Percentiles rank a stretch among this genome's conserved stretches.
These are phyloP conservation scores for Ophiostoma australiae DNA, from an alignment of 2,329 filamentous ascomycete genomes.

Conservation along the genomic window DNA sequence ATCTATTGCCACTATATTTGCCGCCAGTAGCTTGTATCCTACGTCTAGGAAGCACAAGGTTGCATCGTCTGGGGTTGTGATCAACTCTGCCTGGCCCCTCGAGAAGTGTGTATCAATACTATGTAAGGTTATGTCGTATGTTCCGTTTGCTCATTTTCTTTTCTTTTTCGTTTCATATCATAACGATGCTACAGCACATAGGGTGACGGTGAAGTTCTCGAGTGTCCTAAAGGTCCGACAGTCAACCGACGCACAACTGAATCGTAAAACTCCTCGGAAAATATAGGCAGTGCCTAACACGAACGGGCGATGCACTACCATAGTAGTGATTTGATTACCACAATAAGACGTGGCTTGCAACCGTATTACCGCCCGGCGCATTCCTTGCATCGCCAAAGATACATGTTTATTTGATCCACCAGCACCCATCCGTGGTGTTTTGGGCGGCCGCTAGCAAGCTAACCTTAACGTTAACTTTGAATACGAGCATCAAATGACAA, in stretches of 20 bases:
- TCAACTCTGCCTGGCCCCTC: no score
- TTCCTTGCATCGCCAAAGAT: background rate
- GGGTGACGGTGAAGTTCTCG: background rate
- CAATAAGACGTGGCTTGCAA: no score
- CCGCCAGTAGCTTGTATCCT: background rate
- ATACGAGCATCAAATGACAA: background rate
- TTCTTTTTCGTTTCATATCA: background rate
- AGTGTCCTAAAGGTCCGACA: background rate
- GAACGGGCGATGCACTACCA: no score
- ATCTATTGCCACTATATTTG: background rate
- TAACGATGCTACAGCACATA: background rate
- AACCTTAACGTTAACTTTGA: conserved; percentile 14
- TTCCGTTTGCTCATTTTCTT: background rate
- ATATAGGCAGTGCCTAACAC: no score
- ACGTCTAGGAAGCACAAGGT: background rate
- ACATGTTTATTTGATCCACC: conserved; percentile 1
- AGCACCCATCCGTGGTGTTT: background rate
- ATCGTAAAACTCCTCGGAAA: no score
- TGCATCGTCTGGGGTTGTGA: conserved; percentile 2
- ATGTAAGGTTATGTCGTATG: background rate
- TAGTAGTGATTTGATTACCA: no score
- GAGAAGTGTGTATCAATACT: no score
- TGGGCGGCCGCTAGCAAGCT: conserved; percentile 8
- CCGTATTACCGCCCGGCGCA: background rate
- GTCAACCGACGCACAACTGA: no score